Evolutionary conservation across 2,329 filamentous ascomycete genomes (phyloP), one percentile per base, ranked within the genome.

Genomic region (Aspergillus calidoustus): DNA sequence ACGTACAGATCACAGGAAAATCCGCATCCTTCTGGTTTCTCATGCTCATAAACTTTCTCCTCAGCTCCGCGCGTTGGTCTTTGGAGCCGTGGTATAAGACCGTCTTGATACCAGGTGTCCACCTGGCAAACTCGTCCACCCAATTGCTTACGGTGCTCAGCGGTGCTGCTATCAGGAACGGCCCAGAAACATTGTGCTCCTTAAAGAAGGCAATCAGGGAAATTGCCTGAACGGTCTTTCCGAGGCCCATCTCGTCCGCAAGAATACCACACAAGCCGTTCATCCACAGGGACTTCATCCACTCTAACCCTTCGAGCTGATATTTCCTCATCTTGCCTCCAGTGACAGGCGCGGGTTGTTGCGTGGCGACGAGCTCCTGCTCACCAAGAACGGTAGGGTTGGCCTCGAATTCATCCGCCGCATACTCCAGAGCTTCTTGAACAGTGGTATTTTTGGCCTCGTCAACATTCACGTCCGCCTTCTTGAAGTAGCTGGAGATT

Each of bases 251-350:
- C 75, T 97, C 93, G 69, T 97, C 93, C 0, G 93, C 93, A 34
- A 97, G 76, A 60, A 97, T 97, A 1, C 93, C 93, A 67, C 92
- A 96, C 76, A 97, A 86, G 11, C 93, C 93, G 71, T 97, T 95
- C 82, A 97, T 92, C 69, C 91, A 96, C 3, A 90, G 74, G 0
- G 86, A 88, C 34, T 87, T 86, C 82, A 99, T 89, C 95, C 95
- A 99, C 0, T 96, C 96, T 1, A 99, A 77, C 0, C 95, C 95
- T 74, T 98, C 94, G 0, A 99, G 80, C 70, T 99, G 95, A 72
- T 99, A 99, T 64, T 91, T 90, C 19, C 93, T 85, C 94, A 99
- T 98, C 4, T 89, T 90, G 1, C 95, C 95, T 5, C 92, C 92
- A 0, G 89, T 88, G 69, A 99, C 88, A 61, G 93, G 87, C 65